A percentile compares a stretch with the other conserved stretches of the same genome.
Conservation (phyloP, 2,329 filamentous ascomycete genomes). For the Aspergillus versicolor region DNA sequence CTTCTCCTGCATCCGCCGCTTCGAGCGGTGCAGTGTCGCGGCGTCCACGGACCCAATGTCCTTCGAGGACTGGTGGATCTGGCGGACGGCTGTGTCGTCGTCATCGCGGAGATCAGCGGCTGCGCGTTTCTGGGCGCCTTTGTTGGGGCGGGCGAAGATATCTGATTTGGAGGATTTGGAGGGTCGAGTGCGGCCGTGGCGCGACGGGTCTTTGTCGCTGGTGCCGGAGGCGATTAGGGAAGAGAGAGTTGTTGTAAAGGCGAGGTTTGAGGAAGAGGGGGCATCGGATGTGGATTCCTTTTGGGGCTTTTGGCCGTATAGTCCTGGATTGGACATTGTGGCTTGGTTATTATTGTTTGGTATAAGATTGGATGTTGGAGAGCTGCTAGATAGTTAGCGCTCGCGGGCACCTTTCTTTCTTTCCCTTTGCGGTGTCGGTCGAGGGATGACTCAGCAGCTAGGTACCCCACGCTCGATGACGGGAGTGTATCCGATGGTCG, state of each 20-base stretch:
- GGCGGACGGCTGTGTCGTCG: conserved; percentile 56
- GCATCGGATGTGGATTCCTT: conserved; percentile 58
- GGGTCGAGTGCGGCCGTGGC: conserved; percentile 44
- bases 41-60: conserved; percentile 64
- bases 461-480: conserved; percentile 2
- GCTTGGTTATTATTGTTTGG: background rate
- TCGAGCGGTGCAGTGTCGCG: conserved; percentile 62
- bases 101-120: conserved; percentile 55
- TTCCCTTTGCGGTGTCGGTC: conserved; percentile 1
- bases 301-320: conserved; percentile 73
- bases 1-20: conserved; percentile 85
- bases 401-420: no score
- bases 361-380: background rate
- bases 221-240: conserved; percentile 64
- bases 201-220: conserved; percentile 45
- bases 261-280: conserved; percentile 68
- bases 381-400: background rate
- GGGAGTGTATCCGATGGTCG: background rate
- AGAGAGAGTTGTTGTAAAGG: conserved; percentile 85
- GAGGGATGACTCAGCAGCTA: conserved; percentile 14
- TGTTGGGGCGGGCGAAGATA: conserved; percentile 68
- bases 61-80: conserved; percentile 60
- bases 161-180: conserved; percentile 59
- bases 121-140: conserved; percentile 62
- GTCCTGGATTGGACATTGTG: conserved; percentile 33